phyloP scores from a whole-genome alignment of 495 filamentous ascomycete genomes.

The Tuber umbilicatum region DNA sequence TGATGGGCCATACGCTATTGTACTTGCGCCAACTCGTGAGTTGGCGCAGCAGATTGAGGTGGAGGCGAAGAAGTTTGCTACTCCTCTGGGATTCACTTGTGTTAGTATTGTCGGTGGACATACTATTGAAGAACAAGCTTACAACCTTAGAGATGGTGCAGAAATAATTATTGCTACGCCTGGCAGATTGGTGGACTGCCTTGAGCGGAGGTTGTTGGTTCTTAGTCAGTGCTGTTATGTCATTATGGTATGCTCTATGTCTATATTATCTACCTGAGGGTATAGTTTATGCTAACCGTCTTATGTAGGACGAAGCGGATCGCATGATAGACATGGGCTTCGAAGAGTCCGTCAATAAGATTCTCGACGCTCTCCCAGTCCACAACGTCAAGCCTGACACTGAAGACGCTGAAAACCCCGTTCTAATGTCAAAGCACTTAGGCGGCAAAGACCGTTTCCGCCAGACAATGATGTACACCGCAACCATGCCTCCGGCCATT shows the following conservation, averaged over 20 bases:
- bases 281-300: slow-evolving; percentile 39
- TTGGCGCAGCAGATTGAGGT: slow-evolving; percentile 95
- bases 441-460: slow-evolving; percentile 81
- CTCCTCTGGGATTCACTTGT: slow-evolving; percentile 85
- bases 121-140: slow-evolving; percentile 89
- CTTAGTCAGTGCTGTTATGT: slow-evolving; percentile 95
- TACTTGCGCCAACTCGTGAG: slow-evolving; percentile 96
- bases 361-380: slow-evolving; percentile 93
- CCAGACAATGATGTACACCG: slow-evolving; percentile 99
- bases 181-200: slow-evolving; percentile 92
- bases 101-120: slow-evolving; percentile 97
- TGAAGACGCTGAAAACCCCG: slow-evolving; percentile 83
- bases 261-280: neutral
- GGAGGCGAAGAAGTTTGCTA: slow-evolving; percentile 90
- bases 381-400: slow-evolving; percentile 93
- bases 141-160: slow-evolving; percentile 85
- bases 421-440: slow-evolving; percentile 74
- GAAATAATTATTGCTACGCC: slow-evolving; percentile 99
- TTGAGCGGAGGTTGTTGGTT: slow-evolving; percentile 86
- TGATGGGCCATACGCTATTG: slow-evolving; percentile 92
- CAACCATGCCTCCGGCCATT: slow-evolving; percentile 90
- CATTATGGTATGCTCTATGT: slow-evolving; percentile 54
- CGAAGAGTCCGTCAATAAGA: slow-evolving; percentile 96
- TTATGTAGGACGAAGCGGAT: slow-evolving; percentile 73
- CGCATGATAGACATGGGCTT: slow-evolving; percentile 99